Evolutionary conservation across 2,329 filamentous ascomycete genomes (phyloP).

Genomic region (Neonectria neomacrospora): DNA sequence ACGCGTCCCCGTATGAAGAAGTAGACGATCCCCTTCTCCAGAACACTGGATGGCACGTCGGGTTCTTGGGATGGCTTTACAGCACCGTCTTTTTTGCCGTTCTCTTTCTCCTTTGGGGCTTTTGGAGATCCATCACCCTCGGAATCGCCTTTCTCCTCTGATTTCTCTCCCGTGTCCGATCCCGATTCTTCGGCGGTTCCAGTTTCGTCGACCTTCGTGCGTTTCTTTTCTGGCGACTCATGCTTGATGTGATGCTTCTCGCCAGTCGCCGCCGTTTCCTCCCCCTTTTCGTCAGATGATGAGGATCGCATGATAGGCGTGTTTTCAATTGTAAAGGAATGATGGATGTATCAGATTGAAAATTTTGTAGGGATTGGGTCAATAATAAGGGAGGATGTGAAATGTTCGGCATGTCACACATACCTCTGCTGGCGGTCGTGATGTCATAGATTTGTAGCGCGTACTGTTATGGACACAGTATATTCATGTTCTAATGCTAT

Average conservation of each 20-base stretch:
- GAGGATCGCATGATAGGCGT: background rate
- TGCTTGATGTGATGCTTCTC: constrained; percentile 47
- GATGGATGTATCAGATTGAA: no score
- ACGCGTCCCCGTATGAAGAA: constrained; percentile 89
- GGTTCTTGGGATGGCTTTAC: constrained; percentile 38
- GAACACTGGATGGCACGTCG: constrained; percentile 62
- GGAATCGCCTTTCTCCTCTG: constrained; percentile 17
- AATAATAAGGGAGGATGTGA: background rate
- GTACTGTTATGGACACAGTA: background rate
- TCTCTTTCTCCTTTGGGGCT: constrained; percentile 9
- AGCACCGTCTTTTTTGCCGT: constrained; percentile 30
- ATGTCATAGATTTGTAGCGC: constrained; percentile 4
- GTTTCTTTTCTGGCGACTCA: constrained; percentile 42
- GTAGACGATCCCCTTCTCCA: constrained; percentile 91
- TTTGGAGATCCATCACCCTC: background rate
- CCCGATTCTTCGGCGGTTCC: constrained; percentile 2
- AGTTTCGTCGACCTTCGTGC: constrained; percentile 37
- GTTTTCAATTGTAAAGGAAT: no score
- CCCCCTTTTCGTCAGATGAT: constrained; percentile 10
- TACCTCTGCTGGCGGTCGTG: background rate
- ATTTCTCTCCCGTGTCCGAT: constrained; percentile 6
- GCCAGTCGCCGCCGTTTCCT: constrained; percentile 32
- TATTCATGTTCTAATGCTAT: background rate
- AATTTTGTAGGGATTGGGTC: background rate
- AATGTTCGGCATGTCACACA: background rate